Percentiles rank a stretch among this genome's conserved stretches.
phyloP scores from a whole-genome alignment of 1,284 basidiomycete species.

The Cutaneotrichosporon mucoides region DNA sequence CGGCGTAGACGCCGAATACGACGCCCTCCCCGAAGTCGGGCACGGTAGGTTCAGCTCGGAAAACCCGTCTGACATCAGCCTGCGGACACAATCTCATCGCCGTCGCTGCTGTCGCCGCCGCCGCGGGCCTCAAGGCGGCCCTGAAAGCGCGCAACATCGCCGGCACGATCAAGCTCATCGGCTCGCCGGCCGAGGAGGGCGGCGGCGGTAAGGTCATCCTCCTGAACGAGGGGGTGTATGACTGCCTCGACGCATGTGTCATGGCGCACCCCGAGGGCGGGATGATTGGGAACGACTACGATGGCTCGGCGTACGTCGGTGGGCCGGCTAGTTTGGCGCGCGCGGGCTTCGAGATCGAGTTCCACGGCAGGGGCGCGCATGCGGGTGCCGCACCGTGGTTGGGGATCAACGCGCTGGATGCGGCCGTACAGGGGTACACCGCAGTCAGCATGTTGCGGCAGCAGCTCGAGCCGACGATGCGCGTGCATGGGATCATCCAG shows the following conservation, averaged over 20 bases:
- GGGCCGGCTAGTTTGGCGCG: conserved; percentile 28
- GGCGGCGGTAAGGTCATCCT: conserved; percentile 75
- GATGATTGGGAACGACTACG: not conserved
- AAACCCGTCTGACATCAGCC: conserved; percentile 45
- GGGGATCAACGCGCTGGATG: conserved; percentile 53
- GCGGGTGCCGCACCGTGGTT: conserved; percentile 47
- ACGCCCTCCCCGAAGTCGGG: conserved; percentile 26
- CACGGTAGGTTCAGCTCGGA: conserved; percentile 20
- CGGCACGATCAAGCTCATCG: conserved; percentile 43
- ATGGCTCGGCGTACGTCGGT: conserved; percentile 20
- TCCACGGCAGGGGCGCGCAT: conserved; percentile 31
- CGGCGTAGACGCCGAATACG: conserved; percentile 35
- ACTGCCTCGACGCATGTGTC: conserved; percentile 49
- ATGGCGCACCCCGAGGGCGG: conserved; percentile 33
- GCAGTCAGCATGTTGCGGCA: conserved; percentile 51
- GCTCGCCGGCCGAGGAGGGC: conserved; percentile 63
- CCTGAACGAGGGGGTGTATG: conserved; percentile 68
- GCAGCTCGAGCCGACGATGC: conserved; percentile 42
- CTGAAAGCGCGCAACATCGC: conserved; percentile 34
- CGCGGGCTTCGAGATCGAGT: conserved; percentile 28
- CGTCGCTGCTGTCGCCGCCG: conserved; percentile 44
- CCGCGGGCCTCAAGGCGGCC: conserved; percentile 39
- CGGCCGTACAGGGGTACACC: conserved; percentile 49
- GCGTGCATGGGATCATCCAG: conserved; percentile 49
- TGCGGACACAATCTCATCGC: conserved; percentile 59